Base-by-base conservation (phyloP, 2,329 filamentous ascomycete genomes). In the Beauveria australis region DNA sequence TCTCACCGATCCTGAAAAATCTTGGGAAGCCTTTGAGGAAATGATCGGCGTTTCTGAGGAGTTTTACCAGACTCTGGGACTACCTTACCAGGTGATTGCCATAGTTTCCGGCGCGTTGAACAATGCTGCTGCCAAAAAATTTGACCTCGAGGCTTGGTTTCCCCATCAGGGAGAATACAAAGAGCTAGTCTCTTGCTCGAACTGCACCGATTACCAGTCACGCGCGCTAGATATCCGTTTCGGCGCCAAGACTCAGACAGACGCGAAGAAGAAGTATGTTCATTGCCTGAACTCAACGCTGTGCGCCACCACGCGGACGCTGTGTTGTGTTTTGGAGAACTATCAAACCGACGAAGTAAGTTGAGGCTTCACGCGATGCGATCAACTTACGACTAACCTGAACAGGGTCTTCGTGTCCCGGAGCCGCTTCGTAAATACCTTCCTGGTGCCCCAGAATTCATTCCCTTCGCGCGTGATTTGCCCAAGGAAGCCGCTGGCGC, bases 91-190 rank as follows among this genome's bases (percentile, higher is more conserved):
- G 65, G 86, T 99, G 22, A 90, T 97, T 10, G 87, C 89, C 59
- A 99, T 99, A 65, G 94, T 97, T 61, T 96, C 91, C n/a, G 93
- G 93, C 5, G 94, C 94, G 0, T 78, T 99, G 69, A 96, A 96
- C 78, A 95, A 77, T 52, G 75, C 75, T 14, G 76, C 79, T 16
- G 80, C 91, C 30, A 97, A 96, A 82, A 99, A 99, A 77, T 92
- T 88, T 73, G 94, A 99, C 71, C 82, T 99, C 24, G 94, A 99
- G 74, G 93, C 94, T 3, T 96, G 92, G 91, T 96, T 96, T 75
- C 92, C 91, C 18, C 95, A 89, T 81, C 92, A 97, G 75, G 89
- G 89, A 68, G 94, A 97, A 76, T 99, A 97, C 83, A 97, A 97
- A 78, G 94, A 97, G 78, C 84, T 99, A 30, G 94, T 97, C 55